A percentile compares a stretch with the other conserved stretches of the same genome.
Evolutionary conservation across 306 rosid genomes (phyloP).

Genomic region (Quercus glauca): DNA sequence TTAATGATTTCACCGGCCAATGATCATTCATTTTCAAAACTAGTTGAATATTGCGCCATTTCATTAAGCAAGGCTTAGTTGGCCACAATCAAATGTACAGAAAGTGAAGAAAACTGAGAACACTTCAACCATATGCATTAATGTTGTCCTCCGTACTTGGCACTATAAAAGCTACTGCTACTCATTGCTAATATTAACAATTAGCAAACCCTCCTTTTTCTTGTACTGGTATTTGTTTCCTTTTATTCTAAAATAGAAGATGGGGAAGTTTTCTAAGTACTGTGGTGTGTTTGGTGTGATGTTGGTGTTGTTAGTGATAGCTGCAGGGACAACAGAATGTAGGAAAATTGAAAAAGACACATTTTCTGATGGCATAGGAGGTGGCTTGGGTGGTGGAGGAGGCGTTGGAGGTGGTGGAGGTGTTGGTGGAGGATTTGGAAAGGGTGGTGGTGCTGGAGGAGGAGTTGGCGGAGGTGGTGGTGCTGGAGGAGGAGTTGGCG

Average conservation of each 20-base stretch:
- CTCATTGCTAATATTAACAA: constrained; percentile 10
- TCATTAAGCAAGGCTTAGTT: constrained; percentile 15
- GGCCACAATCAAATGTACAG: not conserved
- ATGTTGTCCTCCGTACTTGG: constrained; percentile 4
- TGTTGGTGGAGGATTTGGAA: not conserved
- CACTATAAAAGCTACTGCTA: constrained; percentile 40
- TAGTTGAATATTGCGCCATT: constrained; percentile 40
- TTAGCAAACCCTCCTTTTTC: not conserved
- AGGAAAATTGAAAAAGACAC: constrained; percentile 33
- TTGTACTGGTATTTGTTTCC: not conserved
- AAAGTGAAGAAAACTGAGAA: not conserved
- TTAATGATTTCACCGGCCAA: constrained; percentile 37
- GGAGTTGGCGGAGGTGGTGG: constrained; percentile 5
- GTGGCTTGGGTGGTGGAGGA: constrained; percentile 11
- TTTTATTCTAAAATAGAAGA: constrained; percentile 8
- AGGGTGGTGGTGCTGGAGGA: not conserved
- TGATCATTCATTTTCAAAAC: constrained; percentile 15
- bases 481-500: not conserved
- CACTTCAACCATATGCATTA: constrained; percentile 44
- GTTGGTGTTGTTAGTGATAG: constrained; percentile 32
- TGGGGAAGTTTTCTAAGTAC: constrained; percentile 41
- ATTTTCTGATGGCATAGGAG: not conserved
- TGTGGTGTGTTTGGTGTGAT: constrained; percentile 38
- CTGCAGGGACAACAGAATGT: constrained; percentile 42
- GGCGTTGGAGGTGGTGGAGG: constrained; percentile 14